Evolutionary conservation across 495 filamentous ascomycete species (phyloP).

Genomic region (Corynascus novoguineensis): DNA sequence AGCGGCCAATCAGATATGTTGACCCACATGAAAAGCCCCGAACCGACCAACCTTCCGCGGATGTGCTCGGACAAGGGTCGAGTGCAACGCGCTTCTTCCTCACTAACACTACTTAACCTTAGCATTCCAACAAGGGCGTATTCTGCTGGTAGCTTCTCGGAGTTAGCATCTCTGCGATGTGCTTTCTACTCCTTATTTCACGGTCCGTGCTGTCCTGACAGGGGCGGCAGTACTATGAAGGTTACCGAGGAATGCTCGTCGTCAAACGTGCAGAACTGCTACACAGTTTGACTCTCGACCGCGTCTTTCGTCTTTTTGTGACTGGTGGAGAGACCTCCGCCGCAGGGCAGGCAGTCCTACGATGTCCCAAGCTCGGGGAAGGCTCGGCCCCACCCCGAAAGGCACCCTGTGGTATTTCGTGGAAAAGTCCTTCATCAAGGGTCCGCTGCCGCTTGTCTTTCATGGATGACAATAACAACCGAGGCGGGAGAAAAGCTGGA

Average conservation of each 20-base stretch:
- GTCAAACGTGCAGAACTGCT: neutral
- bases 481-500: neutral
- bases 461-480: neutral
- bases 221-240: no score
- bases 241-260: no score
- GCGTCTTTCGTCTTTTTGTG: neutral
- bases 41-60: constrained; percentile 22
- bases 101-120: no score
- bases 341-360: neutral
- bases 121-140: no score
- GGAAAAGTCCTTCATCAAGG: no score
- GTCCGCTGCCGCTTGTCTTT: no score
- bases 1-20: constrained; percentile 41
- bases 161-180: constrained; percentile 1
- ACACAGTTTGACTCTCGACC: no score
- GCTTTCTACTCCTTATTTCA: no score
- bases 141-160: neutral
- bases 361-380: neutral
- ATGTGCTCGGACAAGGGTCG: neutral
- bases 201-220: no score
- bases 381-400: neutral
- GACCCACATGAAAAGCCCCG: constrained; percentile 16
- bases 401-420: neutral
- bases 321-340: neutral
- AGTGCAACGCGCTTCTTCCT: no score